Base-by-base conservation (phyloP, 225 moss, liverwort and hornwort species). In the Bryoerythrophyllum caledonicum region DNA sequence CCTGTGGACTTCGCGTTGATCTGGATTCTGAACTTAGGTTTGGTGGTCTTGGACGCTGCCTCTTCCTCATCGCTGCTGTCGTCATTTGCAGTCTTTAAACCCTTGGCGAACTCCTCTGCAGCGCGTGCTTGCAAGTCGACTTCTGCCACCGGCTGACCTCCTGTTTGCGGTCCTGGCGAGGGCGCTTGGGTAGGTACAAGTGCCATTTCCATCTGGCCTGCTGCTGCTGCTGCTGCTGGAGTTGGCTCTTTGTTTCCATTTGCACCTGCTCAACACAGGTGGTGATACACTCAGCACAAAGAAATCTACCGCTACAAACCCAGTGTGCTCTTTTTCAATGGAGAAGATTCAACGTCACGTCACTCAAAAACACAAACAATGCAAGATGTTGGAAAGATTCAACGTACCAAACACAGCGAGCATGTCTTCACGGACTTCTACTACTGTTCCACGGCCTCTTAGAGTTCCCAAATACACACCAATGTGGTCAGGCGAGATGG, bases 51-150 rank as follows among this genome's bases (percentile, higher is more conserved):
- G 11, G 78, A 60, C 43, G 81, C 57, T 53, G 74, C 66, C 37
- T 93, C 99, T 10, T 99, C 99, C 72, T 95, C 95, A 74, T 99
- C 99, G 78, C 99, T 99, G 60, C 99, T 99, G 83, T 91, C 91
- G 79, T 91, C 90, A 24, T 92, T 80, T 59, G 82, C 66, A 68
- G 80, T 86, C 76, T 85, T 92, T 83, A 92, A 67, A 38, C 93
- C 95, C 83, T 86, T 95, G 59, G 95, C 90, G 82, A 99, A 99
- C 73, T 95, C 99, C 78, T 93, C 95, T 67, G 93, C 99, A 49
- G 99, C 99, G 76, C 95, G 91, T 49, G 95, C 89, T 78, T 99
- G 99, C 73, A 91, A 89, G 75, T 99, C 93, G 28, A 79, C 79
- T 54, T 86, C 83, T 53, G 83, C 76, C 19, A 51, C 73, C 73